Base-by-base conservation (phyloP, 2,329 filamentous ascomycete species). In the Alternaria panax region DNA sequence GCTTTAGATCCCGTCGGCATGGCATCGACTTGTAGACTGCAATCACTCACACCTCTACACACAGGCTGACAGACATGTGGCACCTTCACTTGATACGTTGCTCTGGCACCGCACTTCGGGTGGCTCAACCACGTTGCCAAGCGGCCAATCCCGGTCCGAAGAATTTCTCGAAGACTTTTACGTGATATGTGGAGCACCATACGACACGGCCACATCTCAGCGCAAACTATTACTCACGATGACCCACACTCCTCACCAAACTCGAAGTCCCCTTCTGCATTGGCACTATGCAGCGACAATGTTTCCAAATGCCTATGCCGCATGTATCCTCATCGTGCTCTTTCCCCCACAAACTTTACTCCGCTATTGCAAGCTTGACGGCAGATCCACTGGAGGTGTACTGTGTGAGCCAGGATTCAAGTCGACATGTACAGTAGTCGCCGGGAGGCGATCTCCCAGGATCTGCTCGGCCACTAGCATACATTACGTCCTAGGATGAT, bases 91-190 rank as follows among this genome's bases (percentile, higher is more conserved):
- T 14, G 20, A 43, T 32, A 32, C 28, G 28, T 25, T 9, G 18
- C 32, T 27, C 38, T 48, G 32, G 30, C 45, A 48, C 59, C 51
- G 50, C 25, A 54, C 28, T 51, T 48, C 60, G 59, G 63, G 55
- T 56, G 57, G 58, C 48, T 59, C 52, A 50, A 60, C 56, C 58
- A 60, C 53, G 24, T 24, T 60, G 67, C 66, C 66, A 69, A 71
- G 68, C 60, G 53, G 51, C 42, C 51, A 57, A 65, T 51, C 53
- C 63, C 60, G 68, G 64, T 36, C 53, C 45, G 64, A 59, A 61
- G 68, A 65, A 52, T 67, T 69, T 72, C 57, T 70, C 63, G 65
- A 72, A 72, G 65, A 67, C 22, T 71, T 71, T 73, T 72, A 69
- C 67, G 65, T 72, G 55, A 73, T 65, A 69, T 72, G 71, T 74